Evolutionary conservation across 139 green algal genomes (phyloP).

Genomic region (Chlorella sorokiniana): DNA sequence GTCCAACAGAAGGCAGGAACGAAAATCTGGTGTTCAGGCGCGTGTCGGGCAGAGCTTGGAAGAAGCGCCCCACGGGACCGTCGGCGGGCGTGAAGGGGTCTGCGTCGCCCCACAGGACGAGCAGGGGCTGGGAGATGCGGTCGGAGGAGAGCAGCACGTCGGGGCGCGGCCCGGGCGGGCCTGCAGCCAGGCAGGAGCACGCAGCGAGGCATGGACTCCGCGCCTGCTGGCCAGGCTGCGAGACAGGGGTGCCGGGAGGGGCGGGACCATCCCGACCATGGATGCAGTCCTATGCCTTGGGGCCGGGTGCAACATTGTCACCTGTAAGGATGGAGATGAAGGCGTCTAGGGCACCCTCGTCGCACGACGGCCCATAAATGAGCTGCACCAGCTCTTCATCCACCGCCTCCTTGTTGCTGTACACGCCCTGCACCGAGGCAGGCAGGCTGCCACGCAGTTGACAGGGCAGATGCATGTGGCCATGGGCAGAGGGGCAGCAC

Average conservation of each 20-base stretch:
- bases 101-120: constrained; percentile 87
- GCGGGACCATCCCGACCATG: neutral
- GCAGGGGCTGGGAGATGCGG: constrained; percentile 56
- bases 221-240: neutral
- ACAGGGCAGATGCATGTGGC: no score
- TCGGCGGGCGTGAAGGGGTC: constrained; percentile 90
- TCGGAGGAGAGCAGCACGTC: constrained; percentile 64
- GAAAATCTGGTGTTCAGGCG: constrained; percentile 57
- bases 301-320: no score
- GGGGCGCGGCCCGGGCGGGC: constrained; percentile 83
- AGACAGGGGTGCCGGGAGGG: neutral
- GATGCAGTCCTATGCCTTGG: no score
- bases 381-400: constrained; percentile 90
- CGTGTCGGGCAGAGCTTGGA: constrained; percentile 53
- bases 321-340: constrained; percentile 89
- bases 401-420: constrained; percentile 71
- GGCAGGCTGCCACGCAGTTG: neutral
- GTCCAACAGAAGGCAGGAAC: constrained; percentile 65
- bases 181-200: constrained; percentile 6
- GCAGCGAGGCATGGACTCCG: no score
- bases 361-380: constrained; percentile 60
- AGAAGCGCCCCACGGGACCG: constrained; percentile 87
- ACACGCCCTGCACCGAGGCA: constrained; percentile 64
- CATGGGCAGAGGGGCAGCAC: no score
- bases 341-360: constrained; percentile 78